These are phyloP conservation scores for Ogataea saltuana DNA, from an alignment of 805 yeast species.

Conservation along the genomic window DNA sequence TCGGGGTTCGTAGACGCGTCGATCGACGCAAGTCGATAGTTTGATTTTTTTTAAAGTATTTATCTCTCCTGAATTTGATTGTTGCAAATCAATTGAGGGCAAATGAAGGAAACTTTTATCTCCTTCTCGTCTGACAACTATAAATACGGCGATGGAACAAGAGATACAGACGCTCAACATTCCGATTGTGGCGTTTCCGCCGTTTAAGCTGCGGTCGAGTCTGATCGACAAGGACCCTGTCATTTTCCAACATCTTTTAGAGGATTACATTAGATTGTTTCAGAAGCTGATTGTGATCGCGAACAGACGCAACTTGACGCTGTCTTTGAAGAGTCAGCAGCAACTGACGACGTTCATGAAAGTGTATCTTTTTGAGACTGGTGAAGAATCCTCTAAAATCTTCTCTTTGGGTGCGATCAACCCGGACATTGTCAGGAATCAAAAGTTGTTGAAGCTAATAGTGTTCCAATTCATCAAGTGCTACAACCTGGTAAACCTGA, in stretches of 20 bases:
- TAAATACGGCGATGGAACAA: neutral
- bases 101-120: no score
- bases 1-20: neutral
- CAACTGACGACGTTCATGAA: slow-evolving; percentile 58
- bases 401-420: slow-evolving; percentile 73
- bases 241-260: slow-evolving; percentile 74
- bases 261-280: slow-evolving; percentile 57
- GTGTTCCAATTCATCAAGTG: slow-evolving; percentile 52
- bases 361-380: slow-evolving; percentile 58
- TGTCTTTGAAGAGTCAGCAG: slow-evolving; percentile 57
- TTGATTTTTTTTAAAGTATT: no score
- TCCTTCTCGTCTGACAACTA: no score
- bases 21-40: no score
- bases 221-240: slow-evolving; percentile 81
- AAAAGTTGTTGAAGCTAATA: slow-evolving; percentile 46
- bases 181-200: slow-evolving; percentile 72
- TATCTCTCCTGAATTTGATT: no score
- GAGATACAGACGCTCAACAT: slow-evolving; percentile 35
- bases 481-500: slow-evolving; percentile 56
- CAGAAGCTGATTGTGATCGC: slow-evolving; percentile 42
- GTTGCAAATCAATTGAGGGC: no score
- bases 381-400: slow-evolving; percentile 59
- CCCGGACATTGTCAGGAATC: slow-evolving; percentile 61
- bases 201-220: slow-evolving; percentile 72
- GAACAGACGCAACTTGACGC: slow-evolving; percentile 31